Percentiles rank a stretch among this genome's conserved stretches.
phyloP scores from a whole-genome alignment of 2,329 filamentous ascomycete genomes.

The Aureobasidium sp. region DNA sequence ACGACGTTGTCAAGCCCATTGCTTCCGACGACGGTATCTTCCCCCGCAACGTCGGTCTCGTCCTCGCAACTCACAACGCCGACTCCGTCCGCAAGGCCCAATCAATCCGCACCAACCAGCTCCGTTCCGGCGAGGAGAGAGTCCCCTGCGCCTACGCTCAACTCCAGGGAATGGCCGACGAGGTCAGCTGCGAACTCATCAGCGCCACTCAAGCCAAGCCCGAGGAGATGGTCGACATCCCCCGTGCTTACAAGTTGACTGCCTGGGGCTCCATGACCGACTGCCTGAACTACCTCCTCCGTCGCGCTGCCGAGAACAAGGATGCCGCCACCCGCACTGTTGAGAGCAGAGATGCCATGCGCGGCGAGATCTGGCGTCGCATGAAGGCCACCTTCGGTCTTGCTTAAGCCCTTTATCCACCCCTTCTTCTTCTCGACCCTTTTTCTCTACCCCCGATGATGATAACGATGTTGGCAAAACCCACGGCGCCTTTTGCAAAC shows the following conservation, averaged over 20 bases:
- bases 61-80: slow-evolving; percentile 78
- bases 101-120: slow-evolving; percentile 39
- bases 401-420: background rate
- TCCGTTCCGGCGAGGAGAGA: slow-evolving; percentile 30
- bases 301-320: slow-evolving; percentile 52
- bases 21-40: slow-evolving; percentile 22
- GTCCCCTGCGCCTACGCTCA: slow-evolving; percentile 60
- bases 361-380: slow-evolving; percentile 38
- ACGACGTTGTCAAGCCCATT: slow-evolving; percentile 40
- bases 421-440: too few relatives aligned
- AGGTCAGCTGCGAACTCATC: slow-evolving; percentile 58
- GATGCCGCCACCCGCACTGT: slow-evolving; percentile 49
- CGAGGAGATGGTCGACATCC: slow-evolving; percentile 31
- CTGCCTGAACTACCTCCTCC: slow-evolving; percentile 67
- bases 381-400: slow-evolving; percentile 19
- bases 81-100: slow-evolving; percentile 54
- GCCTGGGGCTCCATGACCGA: slow-evolving; percentile 54
- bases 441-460: background rate
- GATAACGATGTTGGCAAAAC: background rate
- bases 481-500: background rate
- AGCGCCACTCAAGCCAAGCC: slow-evolving; percentile 33
- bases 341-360: slow-evolving; percentile 44
- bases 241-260: slow-evolving; percentile 46
- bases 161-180: slow-evolving; percentile 92
- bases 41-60: slow-evolving; percentile 45